Evolutionary conservation across 495 filamentous ascomycete genomes (phyloP).

Genomic region (Lentithecium fluviatile): DNA sequence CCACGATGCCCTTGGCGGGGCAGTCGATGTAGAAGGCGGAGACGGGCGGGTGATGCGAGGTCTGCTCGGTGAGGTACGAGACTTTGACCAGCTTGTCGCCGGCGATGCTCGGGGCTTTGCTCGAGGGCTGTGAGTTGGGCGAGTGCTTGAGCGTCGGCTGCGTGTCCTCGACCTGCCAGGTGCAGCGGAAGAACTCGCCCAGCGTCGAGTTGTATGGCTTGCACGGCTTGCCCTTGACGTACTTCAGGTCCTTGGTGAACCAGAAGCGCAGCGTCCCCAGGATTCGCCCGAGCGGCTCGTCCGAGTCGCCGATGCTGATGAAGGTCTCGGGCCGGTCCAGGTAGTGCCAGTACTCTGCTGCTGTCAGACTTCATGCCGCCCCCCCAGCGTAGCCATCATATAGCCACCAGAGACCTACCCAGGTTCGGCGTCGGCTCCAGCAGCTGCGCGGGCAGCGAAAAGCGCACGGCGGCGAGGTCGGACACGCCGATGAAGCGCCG

Average conservation of each 20-base stretch:
- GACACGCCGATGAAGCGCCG: constrained; percentile 92
- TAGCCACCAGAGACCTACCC: constrained; percentile 48
- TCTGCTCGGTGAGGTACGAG: constrained; percentile 93
- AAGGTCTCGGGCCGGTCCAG: constrained; percentile 94
- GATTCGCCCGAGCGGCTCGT: constrained; percentile 88
- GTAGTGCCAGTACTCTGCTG: constrained; percentile 94
- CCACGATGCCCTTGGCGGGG: constrained; percentile 83
- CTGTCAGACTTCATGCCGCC: constrained; percentile 6
- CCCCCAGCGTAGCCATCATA: neutral
- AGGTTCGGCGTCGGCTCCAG: constrained; percentile 94
- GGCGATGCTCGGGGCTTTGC: constrained; percentile 37
- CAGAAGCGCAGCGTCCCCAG: constrained; percentile 90
- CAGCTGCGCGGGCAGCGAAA: constrained; percentile 92
- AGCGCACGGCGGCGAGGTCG: constrained; percentile 92
- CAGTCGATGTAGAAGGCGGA: constrained; percentile 95
- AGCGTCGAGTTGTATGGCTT: constrained; percentile 97
- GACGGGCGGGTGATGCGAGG: constrained; percentile 97
- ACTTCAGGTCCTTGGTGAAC: constrained; percentile 99
- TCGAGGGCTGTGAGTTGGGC: constrained; percentile 50
- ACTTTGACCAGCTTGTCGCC: constrained; percentile 60
- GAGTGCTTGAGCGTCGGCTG: constrained; percentile 53
- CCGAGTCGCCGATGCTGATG: constrained; percentile 88
- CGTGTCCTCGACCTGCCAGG: constrained; percentile 83
- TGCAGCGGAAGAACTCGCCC: constrained; percentile 98
- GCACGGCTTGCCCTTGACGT: constrained; percentile 96